These are phyloP conservation scores for Dimocarpus longan DNA, from an alignment of 345 rosid genomes.

Conservation along the genomic window DNA sequence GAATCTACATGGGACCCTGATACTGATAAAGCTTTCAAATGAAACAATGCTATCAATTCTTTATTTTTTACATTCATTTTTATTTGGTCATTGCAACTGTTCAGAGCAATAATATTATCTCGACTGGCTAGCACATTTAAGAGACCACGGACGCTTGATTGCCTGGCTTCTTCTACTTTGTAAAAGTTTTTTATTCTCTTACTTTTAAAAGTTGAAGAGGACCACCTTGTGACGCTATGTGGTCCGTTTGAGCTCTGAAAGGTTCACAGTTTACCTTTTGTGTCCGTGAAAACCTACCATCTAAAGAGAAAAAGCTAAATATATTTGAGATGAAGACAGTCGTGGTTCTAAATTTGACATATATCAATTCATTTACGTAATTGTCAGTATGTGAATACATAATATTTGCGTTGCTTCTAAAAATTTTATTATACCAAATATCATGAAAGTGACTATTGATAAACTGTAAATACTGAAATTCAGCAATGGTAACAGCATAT, in stretches of 20 bases:
- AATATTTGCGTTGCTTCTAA: too few relatives aligned
- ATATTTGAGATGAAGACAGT: neutral
- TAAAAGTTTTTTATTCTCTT: neutral
- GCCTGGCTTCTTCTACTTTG: neutral
- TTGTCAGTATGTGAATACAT: too few relatives aligned
- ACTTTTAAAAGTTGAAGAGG: neutral
- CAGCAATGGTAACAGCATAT: too few relatives aligned
- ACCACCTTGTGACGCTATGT: neutral
- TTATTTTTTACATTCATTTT: neutral
- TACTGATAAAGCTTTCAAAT: neutral
- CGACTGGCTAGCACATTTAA: neutral
- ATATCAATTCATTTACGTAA: too few relatives aligned
- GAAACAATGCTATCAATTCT: neutral
- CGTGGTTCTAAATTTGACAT: neutral
- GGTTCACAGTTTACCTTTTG: neutral
- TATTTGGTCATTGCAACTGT: neutral
- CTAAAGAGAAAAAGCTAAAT: neutral
- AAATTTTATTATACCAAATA: too few relatives aligned
- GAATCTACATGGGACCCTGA: neutral
- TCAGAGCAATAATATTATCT: neutral
- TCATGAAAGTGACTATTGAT: too few relatives aligned
- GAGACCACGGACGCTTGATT: conserved; percentile 4
- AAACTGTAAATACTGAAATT: too few relatives aligned
- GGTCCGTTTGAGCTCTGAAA: neutral
- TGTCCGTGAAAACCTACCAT: neutral